Base-by-base conservation (phyloP, 2,329 filamentous ascomycete species). In the Pyricularia grisea region DNA sequence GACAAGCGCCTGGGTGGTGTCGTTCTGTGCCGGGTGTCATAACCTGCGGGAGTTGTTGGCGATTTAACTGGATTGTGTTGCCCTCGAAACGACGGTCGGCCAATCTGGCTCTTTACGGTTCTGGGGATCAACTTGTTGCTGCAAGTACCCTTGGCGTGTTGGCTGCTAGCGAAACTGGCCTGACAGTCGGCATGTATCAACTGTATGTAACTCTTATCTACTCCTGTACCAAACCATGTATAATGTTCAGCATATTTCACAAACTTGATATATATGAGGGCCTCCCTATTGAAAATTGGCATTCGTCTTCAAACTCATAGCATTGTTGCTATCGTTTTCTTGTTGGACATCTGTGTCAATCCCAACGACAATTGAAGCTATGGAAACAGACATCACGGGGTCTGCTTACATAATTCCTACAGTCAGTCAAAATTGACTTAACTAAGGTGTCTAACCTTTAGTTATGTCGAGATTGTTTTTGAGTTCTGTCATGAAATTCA, bases 1-100 rank as follows among this genome's bases (percentile, higher is more conserved):
- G 89, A 91, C 77, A 89, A 88, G 82, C 91, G 88, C 80, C 81
- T 93, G 25, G 94, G 94, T n/a, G 94, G 94, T 0, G 78, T 93
- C 79, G 83, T 93, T 70, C 79, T 97, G 69, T 95, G 91, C 81
- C 84, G 92, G 69, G 88, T 91, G 23, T 82, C 80, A 74, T 84
- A 67, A n/a, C 23, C 60, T 27, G 25, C 17, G n/a, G 17, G 20
- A 50, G 42, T 50, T 20, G 20, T 50, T 50, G 42, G 17, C 42
- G 42, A 50, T 50, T 36, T 50, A n/a, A 20, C 42, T n/a, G 42
- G 42, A n/a, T 50, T 4, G n/a, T 33, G 9, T 33, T n/a, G 42
- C 20, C 42, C 42, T 50, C 42, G 2, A n/a, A 14, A 50, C 42
- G n/a, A 50, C 14, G 42, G 42, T n/a, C 42, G n/a, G 20, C 17